Percentiles rank a stretch among this genome's conserved stretches.
These are phyloP conservation scores for Trichosporon sp. DNA, from an alignment of 1,284 basidiomycete genomes.

Conservation along the genomic window DNA sequence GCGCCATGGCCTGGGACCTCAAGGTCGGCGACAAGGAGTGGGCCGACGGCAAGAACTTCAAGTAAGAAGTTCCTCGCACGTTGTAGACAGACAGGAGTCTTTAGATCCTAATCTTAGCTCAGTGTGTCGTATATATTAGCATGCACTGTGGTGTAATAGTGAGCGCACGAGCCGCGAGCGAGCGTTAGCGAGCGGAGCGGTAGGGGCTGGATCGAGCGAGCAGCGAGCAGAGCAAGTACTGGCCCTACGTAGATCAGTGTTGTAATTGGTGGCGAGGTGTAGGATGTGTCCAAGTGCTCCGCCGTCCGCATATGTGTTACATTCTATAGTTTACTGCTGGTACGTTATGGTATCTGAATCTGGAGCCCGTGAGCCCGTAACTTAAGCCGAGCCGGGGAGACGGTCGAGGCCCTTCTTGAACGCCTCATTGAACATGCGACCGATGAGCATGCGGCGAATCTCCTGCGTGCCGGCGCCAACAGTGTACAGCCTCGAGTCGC, in stretches of 20 bases:
- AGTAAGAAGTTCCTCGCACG: slow-evolving; percentile 41
- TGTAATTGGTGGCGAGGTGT: no score
- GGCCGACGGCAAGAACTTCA: slow-evolving; percentile 62
- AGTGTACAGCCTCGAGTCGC: slow-evolving; percentile 81
- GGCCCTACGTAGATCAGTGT: no score
- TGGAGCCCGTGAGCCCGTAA: neutral
- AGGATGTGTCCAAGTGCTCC: neutral
- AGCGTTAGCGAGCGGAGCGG: no score
- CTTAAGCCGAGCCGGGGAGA: slow-evolving; percentile 20
- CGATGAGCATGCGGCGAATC: slow-evolving; percentile 85
- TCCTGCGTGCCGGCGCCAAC: slow-evolving; percentile 92
- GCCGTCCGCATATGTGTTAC: neutral
- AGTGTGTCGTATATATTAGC: slow-evolving; percentile 14
- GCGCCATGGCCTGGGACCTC: slow-evolving; percentile 85
- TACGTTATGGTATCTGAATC: neutral
- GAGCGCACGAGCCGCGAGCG: no score
- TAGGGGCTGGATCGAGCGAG: no score
- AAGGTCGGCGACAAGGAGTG: slow-evolving; percentile 80
- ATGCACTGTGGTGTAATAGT: slow-evolving; percentile 20
- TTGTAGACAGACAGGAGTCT: slow-evolving; percentile 11
- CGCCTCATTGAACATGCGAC: slow-evolving; percentile 78
- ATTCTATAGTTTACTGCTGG: slow-evolving; percentile 12
- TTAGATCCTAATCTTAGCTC: slow-evolving; percentile 13
- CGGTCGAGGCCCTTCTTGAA: slow-evolving; percentile 37
- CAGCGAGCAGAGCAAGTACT: no score